Evolutionary conservation across 2,329 filamentous ascomycete species (phyloP), one percentile per base, ranked within the genome.

Genomic region (Sarocladium kiliense): DNA sequence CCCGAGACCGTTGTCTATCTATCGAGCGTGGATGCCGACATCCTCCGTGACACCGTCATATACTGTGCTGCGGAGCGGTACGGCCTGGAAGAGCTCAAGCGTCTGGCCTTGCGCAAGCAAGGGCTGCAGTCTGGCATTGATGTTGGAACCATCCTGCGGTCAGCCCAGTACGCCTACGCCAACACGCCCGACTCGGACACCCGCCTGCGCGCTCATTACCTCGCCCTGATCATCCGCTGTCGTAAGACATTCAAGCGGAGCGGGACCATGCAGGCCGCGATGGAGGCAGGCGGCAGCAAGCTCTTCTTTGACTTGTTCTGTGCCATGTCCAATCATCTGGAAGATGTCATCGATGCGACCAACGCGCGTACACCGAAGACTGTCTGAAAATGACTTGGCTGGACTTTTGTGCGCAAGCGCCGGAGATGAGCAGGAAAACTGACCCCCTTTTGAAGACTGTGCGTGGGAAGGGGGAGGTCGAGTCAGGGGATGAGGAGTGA

Each of bases 221-320:
- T 97, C 72, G 91, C 92, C 71, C 84, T 97, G 74, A 96, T 97
- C 75, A 96, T 97, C 79, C 88, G 92, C 78, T 93, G 89, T 81
- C 90, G 93, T 74, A 91, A 91, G 80, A 96, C 91, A 68, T 97
- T 97, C 75, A 97, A 96, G 87, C 86, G 89, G 76, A 96, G 91
- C 78, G 92, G 92, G 75, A 97, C 92, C 74, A 96, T 97, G 91
- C 92, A 97, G 82, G 87, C 89, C 78, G 92, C 97, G 79, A 97
- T 97, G 92, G 90, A 96, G 79, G 85, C 85, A 74, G 91, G 92
- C 72, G 91, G 77, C 67, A 81, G 84, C 76, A 92, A 92, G 81
- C 81, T 97, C 77, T 97, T 94, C 82, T 97, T 97, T 77, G 92
- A 97, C 81, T 80, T 97, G 74, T 97, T 97, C 74, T 92, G 97